Base-by-base conservation (phyloP, 1,284 basidiomycete species). In the Wolfiporia cocos region DNA sequence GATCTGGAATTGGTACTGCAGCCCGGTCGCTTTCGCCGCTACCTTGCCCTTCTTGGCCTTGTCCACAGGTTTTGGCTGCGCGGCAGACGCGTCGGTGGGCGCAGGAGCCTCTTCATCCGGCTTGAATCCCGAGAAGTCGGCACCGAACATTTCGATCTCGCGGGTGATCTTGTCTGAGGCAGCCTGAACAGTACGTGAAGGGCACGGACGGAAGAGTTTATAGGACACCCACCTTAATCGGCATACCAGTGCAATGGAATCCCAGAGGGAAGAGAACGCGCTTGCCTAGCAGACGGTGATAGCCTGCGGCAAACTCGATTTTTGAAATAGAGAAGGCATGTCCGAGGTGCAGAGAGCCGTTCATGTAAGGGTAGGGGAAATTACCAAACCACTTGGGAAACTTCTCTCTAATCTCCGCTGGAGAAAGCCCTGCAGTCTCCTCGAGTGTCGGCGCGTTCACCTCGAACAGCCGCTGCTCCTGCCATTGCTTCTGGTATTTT, bases 271-370 rank as follows among this genome's bases (percentile, higher is more conserved):
- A 99, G 52, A 99, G 69, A 24, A 90, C 92, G 28, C 90, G 78
- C 71, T 96, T 96, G 42, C 96, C 96, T 52, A 92, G 66, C 89
- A 99, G 88, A 40, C 95, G 76, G 68, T 99, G 86, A 65, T 90
- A 99, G 18, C 96, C 96, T 31, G 94, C 86, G 2, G 86, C 84
- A 57, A 99, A 99, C 65, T 99, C 96, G 63, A 98, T 87, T 71
- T 99, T 99, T 48, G 92, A 94, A 65, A 99, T 91, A 32, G 94
- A 95, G 68, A 99, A 99, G 0, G 90, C 95, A 68, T 99, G 96
- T 32, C 96, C 96, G 26, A 99, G 75, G 66, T 99, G 96, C 53
- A 99, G 76, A 50, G 87, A 89, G 38, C 96, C 96, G 63, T 99
- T 99, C 92, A 98, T 98, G 75, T 99, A 99, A 2, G 92, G 89